Evolutionary conservation across 2,329 filamentous ascomycete species (phyloP).

Genomic region (Phaeosphaeriaceae sp.): DNA sequence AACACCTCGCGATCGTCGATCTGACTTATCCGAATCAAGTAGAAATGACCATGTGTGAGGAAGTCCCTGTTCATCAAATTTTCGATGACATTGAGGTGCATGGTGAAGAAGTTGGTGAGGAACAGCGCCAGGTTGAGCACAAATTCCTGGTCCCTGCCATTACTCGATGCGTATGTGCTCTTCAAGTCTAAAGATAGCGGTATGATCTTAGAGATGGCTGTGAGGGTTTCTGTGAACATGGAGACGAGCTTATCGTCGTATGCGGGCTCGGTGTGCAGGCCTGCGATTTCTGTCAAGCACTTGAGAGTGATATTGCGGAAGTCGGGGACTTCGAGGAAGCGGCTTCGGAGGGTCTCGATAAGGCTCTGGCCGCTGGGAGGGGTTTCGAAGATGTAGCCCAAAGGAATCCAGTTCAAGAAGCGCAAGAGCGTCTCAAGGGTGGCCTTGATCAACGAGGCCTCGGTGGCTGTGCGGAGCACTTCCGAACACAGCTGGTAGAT

Average conservation of each 20-base stretch:
- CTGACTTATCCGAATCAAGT: constrained; percentile 96
- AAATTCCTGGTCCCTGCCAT: constrained; percentile 94
- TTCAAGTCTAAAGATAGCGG: constrained; percentile 90
- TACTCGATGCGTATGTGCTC: constrained; percentile 88
- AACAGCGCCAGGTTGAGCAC: constrained; percentile 96
- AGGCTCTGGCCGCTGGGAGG: constrained; percentile 67
- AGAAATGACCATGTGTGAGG: constrained; percentile 95
- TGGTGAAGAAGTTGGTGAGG: constrained; percentile 94
- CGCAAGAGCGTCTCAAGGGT: constrained; percentile 93
- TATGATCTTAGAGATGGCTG: constrained; percentile 91
- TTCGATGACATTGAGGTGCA: constrained; percentile 92
- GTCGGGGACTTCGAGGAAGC: constrained; percentile 91
- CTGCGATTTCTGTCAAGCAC: constrained; percentile 95
- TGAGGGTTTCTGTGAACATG: constrained; percentile 98
- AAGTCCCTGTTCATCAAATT: constrained; percentile 95
- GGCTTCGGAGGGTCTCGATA: constrained; percentile 90
- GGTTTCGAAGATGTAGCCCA: constrained; percentile 99
- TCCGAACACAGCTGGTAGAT: constrained; percentile 98
- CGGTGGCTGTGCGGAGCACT: constrained; percentile 87
- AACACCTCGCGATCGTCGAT: constrained; percentile 99
- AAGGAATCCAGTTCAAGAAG: constrained; percentile 98
- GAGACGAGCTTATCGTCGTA: constrained; percentile 96
- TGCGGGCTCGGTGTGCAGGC: constrained; percentile 82
- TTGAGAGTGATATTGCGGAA: constrained; percentile 97
- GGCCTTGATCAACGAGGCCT: constrained; percentile 90